These are phyloP conservation scores for Melaleuca quinquenervia DNA, from an alignment of 345 rosid species.

Conservation along the genomic window DNA sequence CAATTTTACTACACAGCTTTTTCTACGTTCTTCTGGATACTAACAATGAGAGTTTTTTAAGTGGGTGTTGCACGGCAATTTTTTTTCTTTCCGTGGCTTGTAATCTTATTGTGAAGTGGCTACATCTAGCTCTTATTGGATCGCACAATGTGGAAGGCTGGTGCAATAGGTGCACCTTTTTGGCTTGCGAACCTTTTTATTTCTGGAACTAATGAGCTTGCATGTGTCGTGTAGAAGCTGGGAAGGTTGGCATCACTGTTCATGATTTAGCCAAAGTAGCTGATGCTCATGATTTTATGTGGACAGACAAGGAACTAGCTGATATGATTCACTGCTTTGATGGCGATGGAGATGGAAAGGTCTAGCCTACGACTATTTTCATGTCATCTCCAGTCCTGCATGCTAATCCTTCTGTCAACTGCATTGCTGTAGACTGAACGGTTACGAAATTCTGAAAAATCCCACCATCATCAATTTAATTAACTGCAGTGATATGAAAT, in stretches of 20 bases:
- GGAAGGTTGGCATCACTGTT: slow-evolving; percentile 41
- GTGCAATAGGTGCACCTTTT: background rate
- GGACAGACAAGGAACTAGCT: slow-evolving; percentile 60
- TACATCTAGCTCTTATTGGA: background rate
- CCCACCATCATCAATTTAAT: background rate
- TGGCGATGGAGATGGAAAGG: slow-evolving; percentile 57
- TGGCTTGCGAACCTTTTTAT: background rate
- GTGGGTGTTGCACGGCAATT: background rate
- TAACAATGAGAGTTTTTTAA: background rate
- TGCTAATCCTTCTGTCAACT: background rate
- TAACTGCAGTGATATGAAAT: background rate
- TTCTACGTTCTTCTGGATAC: background rate
- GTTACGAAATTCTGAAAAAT: background rate
- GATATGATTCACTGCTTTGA: slow-evolving; percentile 81
- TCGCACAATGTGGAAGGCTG: background rate
- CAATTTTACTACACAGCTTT: background rate
- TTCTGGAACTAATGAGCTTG: background rate
- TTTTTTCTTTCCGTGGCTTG: background rate
- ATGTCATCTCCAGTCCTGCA: background rate
- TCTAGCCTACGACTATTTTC: background rate
- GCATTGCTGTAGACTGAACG: background rate
- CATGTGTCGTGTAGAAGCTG: slow-evolving; percentile 30
- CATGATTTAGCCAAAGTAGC: slow-evolving; percentile 56
- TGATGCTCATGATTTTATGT: slow-evolving; percentile 54
- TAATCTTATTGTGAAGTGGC: background rate